Base-by-base conservation (phyloP, 208 protist genomes). In the Borovskyia barvae region DNA sequence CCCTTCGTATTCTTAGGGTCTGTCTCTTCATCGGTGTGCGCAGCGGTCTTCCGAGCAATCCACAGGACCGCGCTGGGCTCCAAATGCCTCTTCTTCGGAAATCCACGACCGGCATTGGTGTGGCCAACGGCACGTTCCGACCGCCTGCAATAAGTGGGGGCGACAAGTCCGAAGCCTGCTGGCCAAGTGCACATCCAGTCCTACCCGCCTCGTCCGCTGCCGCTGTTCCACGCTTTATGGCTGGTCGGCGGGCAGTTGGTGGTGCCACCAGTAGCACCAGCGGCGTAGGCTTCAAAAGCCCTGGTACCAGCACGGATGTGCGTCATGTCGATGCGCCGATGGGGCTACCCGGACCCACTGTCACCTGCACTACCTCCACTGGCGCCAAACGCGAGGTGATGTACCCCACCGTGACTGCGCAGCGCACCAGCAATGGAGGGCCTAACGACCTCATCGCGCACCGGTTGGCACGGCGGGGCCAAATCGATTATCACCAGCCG, bases 401-500 rank as follows among this genome's bases (percentile, higher is more conserved):
- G 65, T 58, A 58, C 60, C 60, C 60, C 26, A 53, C 50, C 28
- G 53, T 39, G 2, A n/a, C 37, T 12, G 7, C 57, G 2, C 56
- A 45, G 25, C 29, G 24, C 37, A 29, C 39, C 7, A 24, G 17
- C 20, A 12, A 22, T 1, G 35, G 55, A 22, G 42, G 57, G 17
- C 20, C 35, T 17, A 28, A 66, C 11, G 47, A 59, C 28, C n/a
- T 60, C 29, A 30, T 51, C 42, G 37, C 49, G 3, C 15, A 60
- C 48, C 40, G 58, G 20, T 48, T 94, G 42, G 77, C 78, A 1
- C 68, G 75, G 33, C 74, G 87, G 11, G 59, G 70, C 17, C 33
- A 72, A 6, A 86, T 94, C 43, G 75, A 89, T 58, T 94, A 94
- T 65, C 87, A 89, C 47, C 78, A 87, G 53, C 82, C 81, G 8